Base-by-base conservation (phyloP, 768 basidiomycete species). In the Paxillus rubicundulus region DNA sequence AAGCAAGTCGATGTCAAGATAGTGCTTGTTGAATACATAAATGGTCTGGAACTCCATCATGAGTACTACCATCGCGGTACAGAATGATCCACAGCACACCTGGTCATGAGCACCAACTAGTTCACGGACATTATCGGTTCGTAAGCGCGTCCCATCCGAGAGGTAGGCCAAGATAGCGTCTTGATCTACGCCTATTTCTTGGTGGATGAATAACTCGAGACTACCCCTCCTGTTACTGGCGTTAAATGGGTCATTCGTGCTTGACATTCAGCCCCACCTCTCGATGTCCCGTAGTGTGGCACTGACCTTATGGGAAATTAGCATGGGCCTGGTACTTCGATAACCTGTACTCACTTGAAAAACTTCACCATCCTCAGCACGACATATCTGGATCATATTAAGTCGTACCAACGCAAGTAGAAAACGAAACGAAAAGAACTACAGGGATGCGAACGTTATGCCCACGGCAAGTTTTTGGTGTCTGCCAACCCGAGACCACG, bases 21-120 rank as follows among this genome's bases (percentile, higher is more conserved):
- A 88, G 61, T 80, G 74, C 62, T 89, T 90, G 71, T 92, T 92
- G 71, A 89, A 93, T 5, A 92, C 87, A 61, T 82, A 92, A 54
- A 93, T 86, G 7, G 82, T 77, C 90, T 82, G 21, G 38, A 14
- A 18, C 36, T 21, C 3, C n/a, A 18, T 13, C 74, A 48, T 50
- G 42, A 61, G 44, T 14, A 52, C 44, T 37, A 14, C 47, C 14
- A 20, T 2, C 4, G 16, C 12, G 42, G n/a, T 27, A 33, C 13
- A 17, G 30, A 20, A 36, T 17, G 42, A 17, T n/a, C 12, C 9
- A 39, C 5, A 33, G 66, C 77, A 46, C 45, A 89, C 89, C 77
- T 91, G 88, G 69, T 88, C 87, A 61, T 84, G 81, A 18, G 81
- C 74, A 45, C 86, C 85, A 33, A 82, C 87, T 36, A 93, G 71